Percentiles rank a stretch among this genome's conserved stretches.
Evolutionary conservation across 805 yeast genomes (phyloP).

Genomic region (Lachancea fermentati): DNA sequence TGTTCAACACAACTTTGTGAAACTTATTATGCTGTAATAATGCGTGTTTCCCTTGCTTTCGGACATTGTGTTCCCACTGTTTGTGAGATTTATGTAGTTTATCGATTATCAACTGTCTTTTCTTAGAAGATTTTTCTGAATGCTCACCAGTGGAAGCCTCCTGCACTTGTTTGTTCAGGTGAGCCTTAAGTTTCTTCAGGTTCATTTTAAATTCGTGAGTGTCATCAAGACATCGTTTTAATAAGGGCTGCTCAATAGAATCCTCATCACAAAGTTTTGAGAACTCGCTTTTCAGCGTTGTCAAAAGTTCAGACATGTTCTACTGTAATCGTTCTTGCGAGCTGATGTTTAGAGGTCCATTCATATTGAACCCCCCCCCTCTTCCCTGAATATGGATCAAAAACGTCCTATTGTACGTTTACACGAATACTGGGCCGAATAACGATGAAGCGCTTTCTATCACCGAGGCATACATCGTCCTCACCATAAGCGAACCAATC

Average conservation of each 20-base stretch:
- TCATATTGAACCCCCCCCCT: no score
- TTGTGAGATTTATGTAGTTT: constrained; percentile 27
- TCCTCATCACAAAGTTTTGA: constrained; percentile 17
- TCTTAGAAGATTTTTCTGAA: constrained; percentile 18
- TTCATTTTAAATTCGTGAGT: constrained; percentile 35
- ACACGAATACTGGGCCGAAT: no score
- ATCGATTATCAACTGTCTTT: constrained; percentile 25
- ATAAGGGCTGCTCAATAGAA: constrained; percentile 12
- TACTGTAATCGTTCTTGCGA: background rate
- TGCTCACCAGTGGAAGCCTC: constrained; percentile 17
- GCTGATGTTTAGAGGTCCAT: no score
- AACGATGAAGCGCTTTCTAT: no score
- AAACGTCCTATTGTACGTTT: background rate
- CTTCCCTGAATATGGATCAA: background rate
- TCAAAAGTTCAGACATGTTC: constrained; percentile 18
- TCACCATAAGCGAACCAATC: no score
- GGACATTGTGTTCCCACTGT: constrained; percentile 29
- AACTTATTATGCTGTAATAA: constrained; percentile 25
- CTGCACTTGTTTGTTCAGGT: constrained; percentile 32
- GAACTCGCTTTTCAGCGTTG: constrained; percentile 17
- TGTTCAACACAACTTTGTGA: constrained; percentile 25
- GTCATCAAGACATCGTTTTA: constrained; percentile 24
- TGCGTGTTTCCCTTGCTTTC: constrained; percentile 25
- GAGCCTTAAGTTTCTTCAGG: constrained; percentile 38
- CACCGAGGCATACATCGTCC: no score